Evolutionary conservation across 2,329 filamentous ascomycete species (phyloP).

Genomic region (Ophiosphaerella herpotricha): DNA sequence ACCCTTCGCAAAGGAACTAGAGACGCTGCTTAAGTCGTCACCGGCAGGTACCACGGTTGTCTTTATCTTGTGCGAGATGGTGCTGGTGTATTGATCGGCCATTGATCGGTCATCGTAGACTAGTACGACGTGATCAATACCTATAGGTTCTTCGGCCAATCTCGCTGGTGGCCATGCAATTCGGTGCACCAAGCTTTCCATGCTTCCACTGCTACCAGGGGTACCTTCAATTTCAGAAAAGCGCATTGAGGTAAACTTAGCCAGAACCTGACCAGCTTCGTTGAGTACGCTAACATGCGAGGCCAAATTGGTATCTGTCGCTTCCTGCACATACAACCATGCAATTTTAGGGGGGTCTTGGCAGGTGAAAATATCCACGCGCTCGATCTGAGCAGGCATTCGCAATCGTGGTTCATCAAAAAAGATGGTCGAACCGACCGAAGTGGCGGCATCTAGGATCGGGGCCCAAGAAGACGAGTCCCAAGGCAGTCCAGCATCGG

Average conservation of each 20-base stretch:
- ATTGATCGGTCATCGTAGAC: slow-evolving; percentile 6
- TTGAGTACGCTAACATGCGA: slow-evolving; percentile 9
- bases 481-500: slow-evolving; percentile 23
- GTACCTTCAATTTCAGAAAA: slow-evolving; percentile 35
- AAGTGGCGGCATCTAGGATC: slow-evolving; percentile 49
- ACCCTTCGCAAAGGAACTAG: not conserved
- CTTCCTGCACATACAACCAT: slow-evolving; percentile 42
- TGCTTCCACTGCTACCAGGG: slow-evolving; percentile 12
- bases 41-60: not conserved
- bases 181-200: slow-evolving; percentile 45
- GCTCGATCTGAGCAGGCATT: slow-evolving; percentile 40
- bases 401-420: slow-evolving; percentile 43
- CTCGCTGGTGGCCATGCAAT: slow-evolving; percentile 46
- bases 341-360: slow-evolving; percentile 35
- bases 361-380: slow-evolving; percentile 23
- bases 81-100: slow-evolving; percentile 5
- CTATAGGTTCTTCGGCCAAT: slow-evolving; percentile 34
- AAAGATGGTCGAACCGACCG: slow-evolving; percentile 49
- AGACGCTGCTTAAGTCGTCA: not conserved
- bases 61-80: not conserved
- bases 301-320: slow-evolving; percentile 6
- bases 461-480: slow-evolving; percentile 45
- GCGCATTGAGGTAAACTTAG: slow-evolving; percentile 28
- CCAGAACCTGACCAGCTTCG: slow-evolving; percentile 15
- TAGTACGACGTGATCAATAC: slow-evolving; percentile 29